Conservation (phyloP, 306 rosid species). For the Lathyrus tuberosus region DNA sequence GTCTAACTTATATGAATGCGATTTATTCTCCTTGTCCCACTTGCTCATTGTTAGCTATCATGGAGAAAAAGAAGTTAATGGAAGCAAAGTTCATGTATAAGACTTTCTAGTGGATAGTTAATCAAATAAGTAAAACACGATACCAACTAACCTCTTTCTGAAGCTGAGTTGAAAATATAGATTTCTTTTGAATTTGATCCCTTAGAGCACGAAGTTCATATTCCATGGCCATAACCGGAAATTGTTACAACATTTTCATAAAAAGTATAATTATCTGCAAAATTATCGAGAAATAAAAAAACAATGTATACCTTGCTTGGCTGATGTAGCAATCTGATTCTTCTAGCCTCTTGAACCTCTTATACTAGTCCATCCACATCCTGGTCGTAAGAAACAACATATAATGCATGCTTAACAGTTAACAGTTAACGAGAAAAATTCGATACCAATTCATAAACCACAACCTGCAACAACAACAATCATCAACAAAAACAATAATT, state of each 20-base stretch:
- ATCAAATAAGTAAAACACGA: constrained; percentile 28
- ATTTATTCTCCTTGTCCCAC: constrained; percentile 70
- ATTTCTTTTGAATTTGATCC: constrained; percentile 85
- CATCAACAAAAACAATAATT: too few species aligned
- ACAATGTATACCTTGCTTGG: constrained; percentile 75
- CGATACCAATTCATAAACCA: too few species aligned
- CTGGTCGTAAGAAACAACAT: constrained; percentile 46
- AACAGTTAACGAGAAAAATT: too few species aligned
- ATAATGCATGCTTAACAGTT: constrained; percentile 20
- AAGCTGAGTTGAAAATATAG: constrained; percentile 72
- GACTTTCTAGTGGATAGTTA: not conserved
- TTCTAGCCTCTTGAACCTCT: constrained; percentile 95
- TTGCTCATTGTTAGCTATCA: constrained; percentile 85
- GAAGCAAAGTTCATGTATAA: constrained; percentile 18
- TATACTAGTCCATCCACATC: constrained; percentile 82
- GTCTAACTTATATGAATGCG: constrained; percentile 52
- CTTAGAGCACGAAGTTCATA: constrained; percentile 85
- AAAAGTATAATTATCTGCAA: not conserved
- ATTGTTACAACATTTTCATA: constrained; percentile 31
- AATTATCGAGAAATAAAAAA: constrained; percentile 31
- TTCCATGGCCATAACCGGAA: constrained; percentile 92
- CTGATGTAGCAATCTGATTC: constrained; percentile 86
- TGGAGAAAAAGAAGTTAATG: constrained; percentile 37
- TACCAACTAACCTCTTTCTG: constrained; percentile 81
- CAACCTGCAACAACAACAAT: too few species aligned